Evolutionary conservation across 805 yeast species (phyloP).

Genomic region (Yamadazyma akitaensis): DNA sequence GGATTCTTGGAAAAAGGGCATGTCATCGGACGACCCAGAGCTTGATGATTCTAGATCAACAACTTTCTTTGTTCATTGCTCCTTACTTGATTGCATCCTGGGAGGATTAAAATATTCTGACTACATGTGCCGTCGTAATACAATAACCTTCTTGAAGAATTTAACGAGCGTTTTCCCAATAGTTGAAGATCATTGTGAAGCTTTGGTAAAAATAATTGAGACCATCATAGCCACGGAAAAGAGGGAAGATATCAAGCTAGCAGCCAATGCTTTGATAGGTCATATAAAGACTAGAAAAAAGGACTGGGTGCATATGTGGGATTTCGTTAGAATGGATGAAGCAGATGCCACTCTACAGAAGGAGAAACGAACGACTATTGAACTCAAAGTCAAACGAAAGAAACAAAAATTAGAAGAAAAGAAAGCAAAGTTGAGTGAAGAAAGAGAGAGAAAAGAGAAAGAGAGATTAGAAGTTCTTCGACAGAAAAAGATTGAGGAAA

Average conservation of each 20-base stretch:
- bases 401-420: slow-evolving; percentile 15
- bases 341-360: slow-evolving; percentile 30
- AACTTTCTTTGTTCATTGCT: slow-evolving; percentile 48
- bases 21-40: background rate
- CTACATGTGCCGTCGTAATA: slow-evolving; percentile 77
- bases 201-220: slow-evolving; percentile 46
- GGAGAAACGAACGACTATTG: slow-evolving; percentile 21
- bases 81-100: slow-evolving; percentile 42
- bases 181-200: slow-evolving; percentile 62
- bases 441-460: slow-evolving; percentile 1
- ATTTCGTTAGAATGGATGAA: slow-evolving; percentile 50
- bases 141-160: slow-evolving; percentile 72
- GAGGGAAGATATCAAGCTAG: slow-evolving; percentile 77
- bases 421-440: slow-evolving; percentile 6
- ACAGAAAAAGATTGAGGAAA: background rate
- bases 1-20: slow-evolving; percentile 36
- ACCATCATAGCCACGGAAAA: slow-evolving; percentile 49
- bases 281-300: slow-evolving; percentile 55
- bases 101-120: slow-evolving; percentile 47
- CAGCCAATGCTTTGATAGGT: slow-evolving; percentile 70
- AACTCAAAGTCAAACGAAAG: slow-evolving; percentile 16
- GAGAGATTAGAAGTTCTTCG: background rate
- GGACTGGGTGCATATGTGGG: slow-evolving; percentile 52
- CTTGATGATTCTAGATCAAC: background rate
- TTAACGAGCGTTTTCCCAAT: slow-evolving; percentile 62